phyloP scores from a whole-genome alignment of 768 basidiomycete genomes.

The Naganishia friedmannii region DNA sequence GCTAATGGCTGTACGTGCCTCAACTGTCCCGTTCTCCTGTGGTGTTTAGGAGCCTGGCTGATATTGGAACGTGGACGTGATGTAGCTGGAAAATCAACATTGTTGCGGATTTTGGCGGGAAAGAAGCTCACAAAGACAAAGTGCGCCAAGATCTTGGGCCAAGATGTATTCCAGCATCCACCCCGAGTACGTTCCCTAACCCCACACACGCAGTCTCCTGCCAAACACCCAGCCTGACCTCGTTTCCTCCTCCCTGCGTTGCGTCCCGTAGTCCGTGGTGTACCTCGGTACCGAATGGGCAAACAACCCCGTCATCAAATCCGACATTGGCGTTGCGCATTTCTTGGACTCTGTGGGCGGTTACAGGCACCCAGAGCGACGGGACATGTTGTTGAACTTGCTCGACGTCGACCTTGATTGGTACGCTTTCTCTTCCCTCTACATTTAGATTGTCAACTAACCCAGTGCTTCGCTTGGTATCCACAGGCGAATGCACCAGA shows the following conservation, averaged over 20 bases:
- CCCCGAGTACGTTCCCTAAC: slow-evolving; percentile 54
- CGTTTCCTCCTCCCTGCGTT: background rate
- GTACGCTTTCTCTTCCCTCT: slow-evolving; percentile 36
- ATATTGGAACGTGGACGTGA: background rate
- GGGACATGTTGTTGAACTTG: slow-evolving; percentile 81
- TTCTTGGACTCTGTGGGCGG: slow-evolving; percentile 98
- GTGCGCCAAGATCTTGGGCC: slow-evolving; percentile 68
- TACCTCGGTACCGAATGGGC: slow-evolving; percentile 97
- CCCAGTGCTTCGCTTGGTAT: background rate
- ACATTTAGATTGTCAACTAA: background rate
- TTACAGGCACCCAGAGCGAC: slow-evolving; percentile 82
- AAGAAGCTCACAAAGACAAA: slow-evolving; percentile 71
- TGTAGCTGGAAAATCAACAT: slow-evolving; percentile 82
- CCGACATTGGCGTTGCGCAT: slow-evolving; percentile 84
- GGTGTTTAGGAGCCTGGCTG: background rate
- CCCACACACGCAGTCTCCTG: slow-evolving; percentile 4
- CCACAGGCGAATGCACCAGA: slow-evolving; percentile 79
- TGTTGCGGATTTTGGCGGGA: slow-evolving; percentile 89
- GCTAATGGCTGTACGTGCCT: slow-evolving; percentile 83
- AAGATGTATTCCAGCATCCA: slow-evolving; percentile 84
- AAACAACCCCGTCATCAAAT: slow-evolving; percentile 91
- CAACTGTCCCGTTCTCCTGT: background rate
- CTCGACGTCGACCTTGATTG: slow-evolving; percentile 90
- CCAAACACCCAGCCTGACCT: slow-evolving; percentile 36
- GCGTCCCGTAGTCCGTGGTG: slow-evolving; percentile 60